Evolutionary conservation across 2,329 filamentous ascomycete species (phyloP), one percentile per base, ranked within the genome.

Genomic region (Xylariaceae sp.): DNA sequence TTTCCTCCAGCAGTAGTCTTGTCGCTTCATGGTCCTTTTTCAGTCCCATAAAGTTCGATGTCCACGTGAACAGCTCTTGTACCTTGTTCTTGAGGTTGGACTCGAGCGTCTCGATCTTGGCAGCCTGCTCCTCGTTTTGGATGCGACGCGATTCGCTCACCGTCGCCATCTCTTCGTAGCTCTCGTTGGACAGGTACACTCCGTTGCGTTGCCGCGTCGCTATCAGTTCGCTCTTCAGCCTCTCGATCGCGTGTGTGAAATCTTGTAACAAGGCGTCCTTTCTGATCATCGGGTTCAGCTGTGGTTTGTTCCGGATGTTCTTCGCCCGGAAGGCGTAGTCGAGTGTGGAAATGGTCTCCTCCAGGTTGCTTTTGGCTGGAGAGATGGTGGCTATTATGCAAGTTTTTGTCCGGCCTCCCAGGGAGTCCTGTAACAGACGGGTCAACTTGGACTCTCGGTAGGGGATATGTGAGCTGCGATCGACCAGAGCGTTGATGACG

Each of bases 381-480:
- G 92, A 97, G 28, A 98, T 76, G 1, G 92, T 98, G 5, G 92
- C 92, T 56, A 98, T 97, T 50, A 98, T 98, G 68, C 92, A 98
- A 0, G 92, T 98, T 60, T 98, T 98, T 2, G 94, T 98, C 36
- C 85, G 80, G 3, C 92, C 92, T 46, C 92, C 92, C 0, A 98
- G 76, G 0, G 94, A 98, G 60, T 98, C 94, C 79, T 98, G 94
- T 14, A 98, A 70, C 3, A 98, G 69, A 14, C 92, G 80, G 2
- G 92, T 98, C 55, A 98, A 78, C 62, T 98, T 98, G 2, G 92
- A 98, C 64, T 98, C 94, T 54, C 92, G 75, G 62, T 80, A 79
- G 1, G 92, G 94, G 49, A 98, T 97, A 57, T 98, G 92, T 1
- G 82, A 74, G 59, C 81, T 82, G 54, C 82, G 83, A 59, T 98